Base-by-base conservation (phyloP, 164 flowering plant genomes). In the Chimonanthus salicifolius region DNA sequence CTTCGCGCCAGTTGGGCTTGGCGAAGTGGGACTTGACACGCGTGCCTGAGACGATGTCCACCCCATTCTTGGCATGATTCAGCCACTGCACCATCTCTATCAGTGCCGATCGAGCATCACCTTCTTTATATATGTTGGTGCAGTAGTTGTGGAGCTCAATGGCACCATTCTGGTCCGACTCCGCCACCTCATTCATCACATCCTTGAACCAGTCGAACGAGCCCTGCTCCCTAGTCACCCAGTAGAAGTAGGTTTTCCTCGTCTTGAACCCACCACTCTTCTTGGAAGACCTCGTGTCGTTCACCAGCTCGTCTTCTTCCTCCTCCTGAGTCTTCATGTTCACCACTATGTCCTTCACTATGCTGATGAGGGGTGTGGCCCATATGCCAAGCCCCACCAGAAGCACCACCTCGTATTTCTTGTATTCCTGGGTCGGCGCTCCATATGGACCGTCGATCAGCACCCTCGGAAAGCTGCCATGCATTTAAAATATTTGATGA, bases 391-490 rank as follows among this genome's bases (percentile, higher is more conserved):
- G 83, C 47, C 98, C 98, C 64, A 94, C 97, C 75, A 94, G 83
- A 48, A 94, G 71, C 15, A 94, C 90, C 76, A 94, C 94, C 0
- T 92, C 92, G 76, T 94, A 94, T 74, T 88, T 80, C 84, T 89
- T 92, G 90, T 94, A 94, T 80, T 92, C 97, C 77, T 94, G 98
- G 6, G 98, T 92, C 48, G 98, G 98, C 13, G 98, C 97, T 54
- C 98, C 98, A 60, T 87, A 92, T 9, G 98, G 94, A 2, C 98
- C 98, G 73, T 94, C 98, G 5, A 94, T 92, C 82, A 88, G 69
- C 48, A 93, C 87, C 81, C 74, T 87, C 0, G 98, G 98, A 67
- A 88, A 88, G 68, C 93, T 90, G 87, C 63, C 49, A 54, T 9
- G 60, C 11, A 54, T 54, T 13, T 5, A 13, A 54, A 13, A 11